Conservation (phyloP, 1,139 yeast species). For the Yamadazyma dushanensis region DNA sequence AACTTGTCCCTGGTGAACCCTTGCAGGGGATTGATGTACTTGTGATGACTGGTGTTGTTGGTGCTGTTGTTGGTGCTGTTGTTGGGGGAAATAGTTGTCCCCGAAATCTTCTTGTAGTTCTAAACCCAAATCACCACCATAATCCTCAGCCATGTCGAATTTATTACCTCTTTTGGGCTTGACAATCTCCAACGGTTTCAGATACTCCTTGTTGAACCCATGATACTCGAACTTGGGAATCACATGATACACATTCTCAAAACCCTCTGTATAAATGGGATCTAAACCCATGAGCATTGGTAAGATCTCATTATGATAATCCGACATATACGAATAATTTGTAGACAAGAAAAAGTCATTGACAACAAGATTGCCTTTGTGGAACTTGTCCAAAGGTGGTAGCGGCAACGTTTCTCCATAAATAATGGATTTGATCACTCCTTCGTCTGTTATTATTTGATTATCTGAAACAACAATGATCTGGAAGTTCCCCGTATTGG, state of each 20-base stretch:
- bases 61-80: conserved; percentile 8
- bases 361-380: conserved; percentile 36
- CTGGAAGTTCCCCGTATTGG: conserved; percentile 37
- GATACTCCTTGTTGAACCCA: conserved; percentile 32
- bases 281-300: conserved; percentile 34
- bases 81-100: neutral
- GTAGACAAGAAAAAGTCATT: conserved; percentile 41
- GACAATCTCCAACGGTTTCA: conserved; percentile 23
- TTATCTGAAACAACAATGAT: conserved; percentile 29
- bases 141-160: conserved; percentile 1
- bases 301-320: conserved; percentile 40
- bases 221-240: conserved; percentile 37
- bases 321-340: conserved; percentile 37
- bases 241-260: conserved; percentile 30
- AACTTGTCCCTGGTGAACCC: too few species aligned
- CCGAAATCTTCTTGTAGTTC: neutral
- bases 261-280: conserved; percentile 29
- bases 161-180: conserved; percentile 8
- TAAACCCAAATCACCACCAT: conserved; percentile 1
- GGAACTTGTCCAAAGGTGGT: conserved; percentile 31
- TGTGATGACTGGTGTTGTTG: conserved; percentile 10
- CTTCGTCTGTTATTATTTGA: conserved; percentile 29
- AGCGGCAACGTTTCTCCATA: conserved; percentile 35
- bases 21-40: too few species aligned
- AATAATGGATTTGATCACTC: conserved; percentile 33